phyloP scores from a whole-genome alignment of 2,329 filamentous ascomycete genomes.

The Pseudogymnoascus sp. region DNA sequence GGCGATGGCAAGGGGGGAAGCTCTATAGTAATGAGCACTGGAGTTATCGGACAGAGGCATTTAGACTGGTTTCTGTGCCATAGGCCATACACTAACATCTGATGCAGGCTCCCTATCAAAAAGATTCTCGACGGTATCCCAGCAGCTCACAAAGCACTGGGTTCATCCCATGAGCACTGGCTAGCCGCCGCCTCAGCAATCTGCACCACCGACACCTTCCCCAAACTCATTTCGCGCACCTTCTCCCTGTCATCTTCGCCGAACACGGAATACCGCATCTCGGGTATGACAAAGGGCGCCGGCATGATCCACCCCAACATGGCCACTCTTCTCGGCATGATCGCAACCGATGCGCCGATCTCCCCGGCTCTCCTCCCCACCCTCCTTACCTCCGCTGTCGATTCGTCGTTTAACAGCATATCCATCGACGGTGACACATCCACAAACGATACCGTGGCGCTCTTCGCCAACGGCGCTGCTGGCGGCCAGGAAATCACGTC shows the following conservation, averaged over 20 bases:
- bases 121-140: slow-evolving; percentile 85
- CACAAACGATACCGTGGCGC: slow-evolving; percentile 91
- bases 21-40: slow-evolving; percentile 97
- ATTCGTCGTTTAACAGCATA: slow-evolving; percentile 91
- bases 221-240: slow-evolving; percentile 80
- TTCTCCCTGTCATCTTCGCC: slow-evolving; percentile 81
- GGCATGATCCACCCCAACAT: slow-evolving; percentile 99
- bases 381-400: slow-evolving; percentile 67
- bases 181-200: slow-evolving; percentile 81
- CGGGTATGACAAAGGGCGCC: slow-evolving; percentile 94
- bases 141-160: slow-evolving; percentile 63
- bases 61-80: slow-evolving; percentile 19
- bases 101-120: slow-evolving; percentile 68
- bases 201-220: slow-evolving; percentile 97
- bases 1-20: slow-evolving; percentile 43
- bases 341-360: slow-evolving; percentile 87
- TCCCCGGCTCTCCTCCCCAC: slow-evolving; percentile 58
- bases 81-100: slow-evolving; percentile 19
- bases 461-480: slow-evolving; percentile 92
- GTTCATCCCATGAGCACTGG: slow-evolving; percentile 78
- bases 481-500: slow-evolving; percentile 60
- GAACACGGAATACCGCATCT: slow-evolving; percentile 70
- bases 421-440: slow-evolving; percentile 95
- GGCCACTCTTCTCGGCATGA: slow-evolving; percentile 86
- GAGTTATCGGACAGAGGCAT: slow-evolving; percentile 88